Percentiles rank a stretch among this genome's conserved stretches.
These are phyloP conservation scores for Diplodia corticola DNA, from an alignment of 2,329 filamentous ascomycete genomes.

Conservation along the genomic window DNA sequence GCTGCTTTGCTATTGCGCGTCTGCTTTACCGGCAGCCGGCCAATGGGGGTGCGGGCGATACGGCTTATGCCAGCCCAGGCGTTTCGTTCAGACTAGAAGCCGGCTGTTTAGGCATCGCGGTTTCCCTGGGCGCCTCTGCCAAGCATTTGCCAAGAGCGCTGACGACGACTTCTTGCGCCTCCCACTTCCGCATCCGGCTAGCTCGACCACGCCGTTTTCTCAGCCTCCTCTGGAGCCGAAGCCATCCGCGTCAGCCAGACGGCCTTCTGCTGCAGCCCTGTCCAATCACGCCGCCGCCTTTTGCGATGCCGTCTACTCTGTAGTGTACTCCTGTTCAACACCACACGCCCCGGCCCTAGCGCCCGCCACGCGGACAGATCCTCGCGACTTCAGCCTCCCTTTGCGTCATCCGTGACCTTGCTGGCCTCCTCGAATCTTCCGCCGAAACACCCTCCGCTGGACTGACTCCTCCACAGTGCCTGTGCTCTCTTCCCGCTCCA, in stretches of 20 bases:
- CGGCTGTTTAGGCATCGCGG: not conserved
- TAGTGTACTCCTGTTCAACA: not conserved
- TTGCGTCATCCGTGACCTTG: not conserved
- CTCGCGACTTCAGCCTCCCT: not conserved
- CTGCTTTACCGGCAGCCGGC: not conserved
- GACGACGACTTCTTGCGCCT: constrained; percentile 11
- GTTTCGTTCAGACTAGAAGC: not conserved
- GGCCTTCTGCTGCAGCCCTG: not conserved
- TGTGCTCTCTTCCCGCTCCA: constrained; percentile 2
- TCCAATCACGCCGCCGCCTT: not conserved
- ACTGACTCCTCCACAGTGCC: constrained; percentile 1
- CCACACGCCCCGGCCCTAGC: not conserved
- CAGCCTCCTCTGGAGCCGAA: constrained; percentile 1
- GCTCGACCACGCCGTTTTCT: not conserved
- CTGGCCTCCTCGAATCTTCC: not conserved
- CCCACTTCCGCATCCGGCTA: not conserved
- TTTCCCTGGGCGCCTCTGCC: not conserved
- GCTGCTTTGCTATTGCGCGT: not conserved
- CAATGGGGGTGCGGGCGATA: not conserved
- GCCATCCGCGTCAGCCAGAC: constrained; percentile 6
- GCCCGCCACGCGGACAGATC: not conserved
- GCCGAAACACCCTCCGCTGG: not conserved
- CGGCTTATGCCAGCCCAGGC: not conserved
- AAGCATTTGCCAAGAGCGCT: constrained; percentile 18
- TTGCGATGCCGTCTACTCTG: not conserved